Percentiles rank a stretch among this genome's conserved stretches.
These are phyloP conservation scores for Adansonia grandidieri DNA, from an alignment of 441 rosid species.

Conservation along the genomic window DNA sequence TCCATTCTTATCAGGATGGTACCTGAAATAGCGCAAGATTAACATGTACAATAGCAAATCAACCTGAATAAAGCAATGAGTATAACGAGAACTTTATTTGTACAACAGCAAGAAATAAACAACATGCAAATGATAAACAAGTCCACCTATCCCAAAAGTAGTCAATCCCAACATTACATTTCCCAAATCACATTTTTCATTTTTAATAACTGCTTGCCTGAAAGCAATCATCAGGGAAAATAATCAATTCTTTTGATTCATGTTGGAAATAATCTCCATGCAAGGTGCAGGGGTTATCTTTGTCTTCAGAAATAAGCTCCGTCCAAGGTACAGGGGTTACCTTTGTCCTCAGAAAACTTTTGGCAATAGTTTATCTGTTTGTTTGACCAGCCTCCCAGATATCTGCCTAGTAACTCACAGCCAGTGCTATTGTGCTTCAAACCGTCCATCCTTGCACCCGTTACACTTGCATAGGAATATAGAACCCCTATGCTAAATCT, in stretches of 20 bases:
- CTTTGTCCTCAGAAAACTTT: background rate
- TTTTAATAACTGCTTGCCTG: background rate
- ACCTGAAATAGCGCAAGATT: slow-evolving; percentile 53
- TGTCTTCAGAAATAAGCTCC: too few species aligned
- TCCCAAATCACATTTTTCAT: background rate
- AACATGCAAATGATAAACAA: background rate
- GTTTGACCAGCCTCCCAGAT: background rate
- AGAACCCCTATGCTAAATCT: background rate
- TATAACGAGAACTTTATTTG: background rate
- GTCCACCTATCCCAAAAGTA: background rate
- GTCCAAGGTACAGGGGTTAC: too few species aligned
- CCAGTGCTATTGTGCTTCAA: background rate
- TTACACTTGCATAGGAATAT: background rate
- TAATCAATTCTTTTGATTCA: background rate
- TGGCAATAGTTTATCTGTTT: background rate
- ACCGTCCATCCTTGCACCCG: background rate
- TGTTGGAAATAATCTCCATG: background rate
- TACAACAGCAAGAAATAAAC: background rate
- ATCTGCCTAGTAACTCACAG: background rate
- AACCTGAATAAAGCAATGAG: background rate
- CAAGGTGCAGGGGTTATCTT: background rate
- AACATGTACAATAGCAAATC: background rate
- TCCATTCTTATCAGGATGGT: slow-evolving; percentile 97
- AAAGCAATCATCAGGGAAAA: background rate
- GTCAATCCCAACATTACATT: background rate